Evolutionary conservation across 768 basidiomycete species (phyloP), one percentile per base, ranked within the genome.

Genomic region (Pleurotus giganteus): DNA sequence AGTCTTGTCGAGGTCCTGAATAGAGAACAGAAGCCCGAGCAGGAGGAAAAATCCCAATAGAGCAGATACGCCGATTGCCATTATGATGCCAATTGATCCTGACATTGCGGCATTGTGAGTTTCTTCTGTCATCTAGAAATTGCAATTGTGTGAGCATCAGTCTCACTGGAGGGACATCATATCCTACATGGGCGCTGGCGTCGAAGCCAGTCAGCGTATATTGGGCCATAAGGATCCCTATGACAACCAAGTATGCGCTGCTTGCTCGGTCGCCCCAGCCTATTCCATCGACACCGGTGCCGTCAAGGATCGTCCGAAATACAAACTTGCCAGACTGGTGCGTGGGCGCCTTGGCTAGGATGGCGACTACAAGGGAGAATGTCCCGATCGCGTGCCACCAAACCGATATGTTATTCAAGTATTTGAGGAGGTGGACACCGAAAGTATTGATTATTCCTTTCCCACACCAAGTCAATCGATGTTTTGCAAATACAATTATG

Each of bases 121-220:
- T 68, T 92, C 89, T 69, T 91, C 89, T 0, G 85, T 86, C 86
- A 88, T 86, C 83, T 86, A 27, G 13, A 1, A 43, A 17, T 4
- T 2, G 15, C 32, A 41, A 27, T 11, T n/a, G 36, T 42, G 55
- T 26, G 37, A 32, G 26, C 15, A 34, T n/a, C 19, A 44, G 28
- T 41, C 15, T 26, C 15, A 4, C 29, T 26, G 39, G 13, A 27
- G 21, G 24, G 53, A 21, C 12, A 29, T 32, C 17, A n/a, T 11
- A 34, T 65, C 81, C 55, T 59, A 84, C 85, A 70, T 86, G 85
- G 49, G 87, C 79, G 64, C 86, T 81, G 13, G 88, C 88, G 62
- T 90, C 88, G 64, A 87, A 90, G 82, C 83, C 86, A 24, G 86
- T 88, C 19, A 91, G 66, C 0, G 87, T 89, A 65, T 88, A 89